Base-by-base conservation (phyloP, 441 rosid species). In the Adansonia madagascariensis region DNA sequence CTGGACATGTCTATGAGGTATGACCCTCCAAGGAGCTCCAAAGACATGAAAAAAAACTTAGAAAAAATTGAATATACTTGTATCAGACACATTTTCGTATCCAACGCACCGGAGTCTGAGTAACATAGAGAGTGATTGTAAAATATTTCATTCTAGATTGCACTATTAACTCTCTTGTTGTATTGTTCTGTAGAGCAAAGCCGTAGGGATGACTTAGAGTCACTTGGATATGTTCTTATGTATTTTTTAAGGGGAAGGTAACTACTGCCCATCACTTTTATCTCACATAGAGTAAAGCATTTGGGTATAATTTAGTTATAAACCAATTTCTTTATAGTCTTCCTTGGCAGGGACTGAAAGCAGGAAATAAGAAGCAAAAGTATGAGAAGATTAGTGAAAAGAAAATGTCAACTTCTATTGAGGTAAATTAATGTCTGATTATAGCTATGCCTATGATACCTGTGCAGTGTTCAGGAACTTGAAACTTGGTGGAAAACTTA, bases 281-380 rank as follows among this genome's bases (percentile, higher is more conserved):
- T 68, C 35, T 56, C 47, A 69, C 27, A 43, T 67, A 52, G 20
- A 47, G 39, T n/a, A 56, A 41, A 39, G 20, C 74, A 18, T 43
- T 22, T 0, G 52, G 78, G 50, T 31, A 50, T 49, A 15, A 47
- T 56, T 41, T 57, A n/a, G 74, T n/a, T 76, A 69, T 43, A 46
- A 73, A 77, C 17, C 53, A 50, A 63, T 76, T 31, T 78, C 57
- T 57, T 67, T 77, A 5, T 71, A 94, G 98, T 83, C 98, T 97
- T 84, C 99, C 99, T 18, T 97, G 99, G 99, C 99, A 97, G 88
- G 98, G 99, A 79, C 83, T 94, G 57, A 93, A 90, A 89, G 98
- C 98, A 55, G 99, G 98, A 84, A 97, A 89, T 20, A 97, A 97
- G 90, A 97, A 97, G 82, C 99, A 97, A 80, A 97, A 96, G 85